Conservation (phyloP, 2,329 filamentous ascomycete genomes). For the Penicillium sp. region DNA sequence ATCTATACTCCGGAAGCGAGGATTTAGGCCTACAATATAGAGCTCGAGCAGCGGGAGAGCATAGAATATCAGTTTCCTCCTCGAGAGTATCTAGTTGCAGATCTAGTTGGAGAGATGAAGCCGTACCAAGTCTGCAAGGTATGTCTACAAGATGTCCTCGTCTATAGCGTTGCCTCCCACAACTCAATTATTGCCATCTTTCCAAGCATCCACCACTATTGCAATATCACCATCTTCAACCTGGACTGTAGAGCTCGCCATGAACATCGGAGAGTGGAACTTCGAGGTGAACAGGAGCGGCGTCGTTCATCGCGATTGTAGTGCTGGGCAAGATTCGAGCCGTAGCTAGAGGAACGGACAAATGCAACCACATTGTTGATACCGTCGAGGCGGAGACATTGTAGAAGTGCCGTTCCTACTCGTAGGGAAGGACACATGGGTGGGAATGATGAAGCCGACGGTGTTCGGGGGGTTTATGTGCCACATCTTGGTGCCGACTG, state of each 20-base stretch:
- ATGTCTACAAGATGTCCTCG: conserved; percentile 25
- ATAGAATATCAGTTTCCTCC: too few relatives aligned
- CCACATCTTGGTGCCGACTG: conserved; percentile 46
- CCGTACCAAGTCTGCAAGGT: conserved; percentile 39
- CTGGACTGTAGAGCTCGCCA: conserved; percentile 40
- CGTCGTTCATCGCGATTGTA: conserved; percentile 50
- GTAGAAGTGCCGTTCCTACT: too few relatives aligned
- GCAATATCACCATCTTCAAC: conserved; percentile 53
- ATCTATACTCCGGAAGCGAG: too few relatives aligned
- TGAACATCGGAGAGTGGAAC: conserved; percentile 47
- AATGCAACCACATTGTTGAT: conserved; percentile 54
- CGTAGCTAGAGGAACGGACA: conserved; percentile 43
- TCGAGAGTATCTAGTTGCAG: too few relatives aligned
- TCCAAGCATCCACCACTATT: conserved; percentile 49
- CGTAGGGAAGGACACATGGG: too few relatives aligned
- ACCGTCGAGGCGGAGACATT: conserved; percentile 50
- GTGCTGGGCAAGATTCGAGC: conserved; percentile 51
- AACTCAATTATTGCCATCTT: conserved; percentile 40
- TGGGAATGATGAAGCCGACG: too few relatives aligned
- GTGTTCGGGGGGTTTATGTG: conserved; percentile 33
- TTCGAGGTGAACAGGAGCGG: conserved; percentile 45
- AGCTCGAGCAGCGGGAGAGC: too few relatives aligned
- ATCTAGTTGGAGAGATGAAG: conserved; percentile 28
- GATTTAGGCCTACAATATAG: too few relatives aligned
- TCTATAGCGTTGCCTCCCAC: conserved; percentile 34